phyloP scores from a whole-genome alignment of 176 grass and related monocot genomes.

The Zea luxurians region DNA sequence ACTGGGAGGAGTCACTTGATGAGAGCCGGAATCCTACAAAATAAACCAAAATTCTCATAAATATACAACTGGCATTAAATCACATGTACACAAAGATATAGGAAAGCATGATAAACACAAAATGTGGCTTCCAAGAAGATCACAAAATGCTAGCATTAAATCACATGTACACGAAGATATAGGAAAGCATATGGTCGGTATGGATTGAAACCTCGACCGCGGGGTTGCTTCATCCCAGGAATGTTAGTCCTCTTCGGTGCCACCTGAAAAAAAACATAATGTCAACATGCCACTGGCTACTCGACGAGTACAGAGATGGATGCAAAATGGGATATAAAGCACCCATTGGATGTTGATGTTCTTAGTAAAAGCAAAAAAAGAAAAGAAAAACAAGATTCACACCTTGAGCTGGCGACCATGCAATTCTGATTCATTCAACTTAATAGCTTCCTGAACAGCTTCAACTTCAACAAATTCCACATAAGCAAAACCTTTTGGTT shows the following conservation, averaged over 20 bases:
- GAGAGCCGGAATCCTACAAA: too few relatives aligned
- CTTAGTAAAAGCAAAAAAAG: not conserved
- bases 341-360: not conserved
- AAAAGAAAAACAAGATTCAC: not conserved
- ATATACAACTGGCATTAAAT: too few relatives aligned
- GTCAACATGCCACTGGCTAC: not conserved
- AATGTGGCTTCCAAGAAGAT: too few relatives aligned
- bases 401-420: conserved; percentile 78
- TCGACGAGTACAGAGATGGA: not conserved
- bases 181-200: conserved; percentile 66
- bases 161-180: too few relatives aligned
- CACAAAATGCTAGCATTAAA: too few relatives aligned
- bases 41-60: too few relatives aligned
- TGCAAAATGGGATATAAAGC: not conserved
- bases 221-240: conserved; percentile 75
- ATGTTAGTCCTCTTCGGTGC: conserved; percentile 71
- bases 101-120: too few relatives aligned
- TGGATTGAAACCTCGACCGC: conserved; percentile 58
- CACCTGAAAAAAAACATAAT: conserved; percentile 42
- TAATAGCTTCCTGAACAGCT: too few relatives aligned
- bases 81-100: too few relatives aligned
- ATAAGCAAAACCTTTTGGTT: conserved; percentile 87
- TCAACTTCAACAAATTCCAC: too few relatives aligned
- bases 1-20: too few relatives aligned
- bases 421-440: conserved; percentile 66